These are phyloP conservation scores for Ramichloridium luteum DNA, from an alignment of 2,329 filamentous ascomycete species.

Conservation along the genomic window DNA sequence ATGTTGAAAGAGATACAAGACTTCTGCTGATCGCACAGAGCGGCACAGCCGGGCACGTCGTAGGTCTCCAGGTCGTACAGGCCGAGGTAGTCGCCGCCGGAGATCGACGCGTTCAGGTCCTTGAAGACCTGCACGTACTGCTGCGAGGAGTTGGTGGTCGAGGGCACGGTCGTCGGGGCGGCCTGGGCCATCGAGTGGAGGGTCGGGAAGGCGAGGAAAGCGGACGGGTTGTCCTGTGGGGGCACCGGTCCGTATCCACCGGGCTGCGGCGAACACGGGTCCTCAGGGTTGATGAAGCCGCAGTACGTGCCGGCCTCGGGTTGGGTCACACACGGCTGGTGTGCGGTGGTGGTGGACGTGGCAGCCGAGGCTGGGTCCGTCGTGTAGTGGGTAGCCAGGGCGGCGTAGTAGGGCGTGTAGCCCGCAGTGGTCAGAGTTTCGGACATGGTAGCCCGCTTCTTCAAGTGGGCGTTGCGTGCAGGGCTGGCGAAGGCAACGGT, in stretches of 20 bases:
- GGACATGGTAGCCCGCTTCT: no score
- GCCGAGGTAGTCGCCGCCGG: slow-evolving; percentile 23
- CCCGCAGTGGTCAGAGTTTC: no score
- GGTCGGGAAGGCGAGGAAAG: not conserved
- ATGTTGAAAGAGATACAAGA: slow-evolving; percentile 27
- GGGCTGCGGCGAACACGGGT: slow-evolving; percentile 28
- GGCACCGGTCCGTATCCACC: slow-evolving; percentile 24
- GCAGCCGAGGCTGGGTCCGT: slow-evolving; percentile 14
- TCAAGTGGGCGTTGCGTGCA: no score
- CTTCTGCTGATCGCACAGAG: slow-evolving; percentile 21
- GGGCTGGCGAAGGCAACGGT: no score
- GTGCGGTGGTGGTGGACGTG: slow-evolving; percentile 14
- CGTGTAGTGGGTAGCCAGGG: slow-evolving; percentile 15
- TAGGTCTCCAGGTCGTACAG: slow-evolving; percentile 22
- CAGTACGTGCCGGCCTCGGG: slow-evolving; percentile 25
- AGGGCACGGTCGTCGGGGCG: slow-evolving; percentile 11
- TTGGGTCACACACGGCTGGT: slow-evolving; percentile 18
- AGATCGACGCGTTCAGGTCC: slow-evolving; percentile 20
- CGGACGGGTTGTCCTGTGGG: not conserved
- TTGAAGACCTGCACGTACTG: slow-evolving; percentile 22
- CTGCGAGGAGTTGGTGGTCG: no score
- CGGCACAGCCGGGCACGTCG: slow-evolving; percentile 20
- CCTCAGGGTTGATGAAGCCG: slow-evolving; percentile 28
- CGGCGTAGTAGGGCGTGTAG: slow-evolving; percentile 16
- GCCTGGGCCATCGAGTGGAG: slow-evolving; percentile 4